These are phyloP conservation scores for Melaleuca quinquenervia DNA, from an alignment of 345 rosid genomes.

Conservation along the genomic window DNA sequence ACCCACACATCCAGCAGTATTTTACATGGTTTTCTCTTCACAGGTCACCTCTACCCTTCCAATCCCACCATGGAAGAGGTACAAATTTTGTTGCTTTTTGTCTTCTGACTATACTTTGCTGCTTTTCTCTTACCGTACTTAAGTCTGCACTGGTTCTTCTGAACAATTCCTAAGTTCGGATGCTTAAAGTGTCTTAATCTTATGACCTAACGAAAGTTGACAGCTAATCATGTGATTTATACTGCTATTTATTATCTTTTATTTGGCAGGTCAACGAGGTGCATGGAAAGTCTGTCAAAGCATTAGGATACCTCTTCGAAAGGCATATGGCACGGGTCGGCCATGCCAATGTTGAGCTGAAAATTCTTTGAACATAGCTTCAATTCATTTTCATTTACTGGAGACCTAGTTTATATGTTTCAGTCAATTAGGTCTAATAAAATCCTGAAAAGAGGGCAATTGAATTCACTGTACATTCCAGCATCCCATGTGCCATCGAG, in stretches of 20 bases:
- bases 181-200: not conserved
- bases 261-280: slow-evolving; percentile 28
- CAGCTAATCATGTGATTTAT: not conserved
- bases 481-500: not conserved
- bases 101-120: not conserved
- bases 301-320: slow-evolving; percentile 24
- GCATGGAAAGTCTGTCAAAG: slow-evolving; percentile 17
- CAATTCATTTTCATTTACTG: not conserved
- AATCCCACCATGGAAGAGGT: too few relatives aligned
- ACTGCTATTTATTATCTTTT: not conserved
- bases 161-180: not conserved
- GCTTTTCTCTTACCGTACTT: not conserved
- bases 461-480: not conserved
- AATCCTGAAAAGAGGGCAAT: not conserved
- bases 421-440: not conserved
- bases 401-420: not conserved
- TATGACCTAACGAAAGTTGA: not conserved
- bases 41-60: slow-evolving; percentile 74
- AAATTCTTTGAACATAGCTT: slow-evolving; percentile 7
- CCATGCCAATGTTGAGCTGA: slow-evolving; percentile 15
- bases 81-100: too few relatives aligned
- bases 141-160: not conserved
- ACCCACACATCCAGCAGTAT: not conserved
- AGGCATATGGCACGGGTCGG: slow-evolving; percentile 20
- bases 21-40: not conserved